These are phyloP conservation scores for Sphagnum contortum DNA, from an alignment of 225 moss, liverwort and hornwort species.

Conservation along the genomic window DNA sequence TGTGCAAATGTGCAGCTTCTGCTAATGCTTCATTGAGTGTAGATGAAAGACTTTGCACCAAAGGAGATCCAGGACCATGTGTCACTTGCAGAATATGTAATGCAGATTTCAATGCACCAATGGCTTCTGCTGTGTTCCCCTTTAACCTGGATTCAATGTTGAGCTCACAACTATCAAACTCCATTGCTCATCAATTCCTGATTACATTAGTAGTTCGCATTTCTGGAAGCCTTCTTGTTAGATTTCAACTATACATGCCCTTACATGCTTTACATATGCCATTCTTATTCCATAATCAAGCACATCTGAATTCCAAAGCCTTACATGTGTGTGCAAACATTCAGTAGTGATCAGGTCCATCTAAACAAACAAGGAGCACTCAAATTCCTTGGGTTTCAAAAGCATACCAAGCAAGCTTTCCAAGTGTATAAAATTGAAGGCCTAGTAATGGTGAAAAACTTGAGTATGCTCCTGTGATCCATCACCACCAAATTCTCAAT, in stretches of 20 bases:
- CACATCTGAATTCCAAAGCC: too few species aligned
- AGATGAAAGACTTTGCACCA: conserved; percentile 45
- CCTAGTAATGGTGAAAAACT: conserved; percentile 74
- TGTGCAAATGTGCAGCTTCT: conserved; percentile 38
- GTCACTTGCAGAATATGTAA: conserved; percentile 52
- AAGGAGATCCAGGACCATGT: conserved; percentile 52
- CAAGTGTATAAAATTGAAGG: conserved; percentile 72
- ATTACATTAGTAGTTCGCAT: not conserved
- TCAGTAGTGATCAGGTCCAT: too few species aligned
- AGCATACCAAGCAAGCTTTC: conserved; percentile 78
- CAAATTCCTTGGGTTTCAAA: not conserved
- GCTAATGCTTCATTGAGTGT: conserved; percentile 59
- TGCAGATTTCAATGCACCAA: conserved; percentile 40
- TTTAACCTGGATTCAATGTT: conserved; percentile 40
- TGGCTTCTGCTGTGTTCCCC: conserved; percentile 40
- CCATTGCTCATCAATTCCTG: not conserved
- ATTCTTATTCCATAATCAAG: too few species aligned
- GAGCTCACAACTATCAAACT: not conserved
- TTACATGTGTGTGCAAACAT: too few species aligned
- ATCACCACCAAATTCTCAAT: not conserved
- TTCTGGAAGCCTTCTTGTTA: too few species aligned
- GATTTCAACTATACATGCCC: too few species aligned
- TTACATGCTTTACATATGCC: too few species aligned
- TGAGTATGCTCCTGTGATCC: conserved; percentile 53
- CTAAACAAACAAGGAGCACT: too few species aligned